A percentile compares a stretch with the other conserved stretches of the same genome.
Evolutionary conservation across 164 flowering plant species (phyloP).

Genomic region (Vitis labrusca): DNA sequence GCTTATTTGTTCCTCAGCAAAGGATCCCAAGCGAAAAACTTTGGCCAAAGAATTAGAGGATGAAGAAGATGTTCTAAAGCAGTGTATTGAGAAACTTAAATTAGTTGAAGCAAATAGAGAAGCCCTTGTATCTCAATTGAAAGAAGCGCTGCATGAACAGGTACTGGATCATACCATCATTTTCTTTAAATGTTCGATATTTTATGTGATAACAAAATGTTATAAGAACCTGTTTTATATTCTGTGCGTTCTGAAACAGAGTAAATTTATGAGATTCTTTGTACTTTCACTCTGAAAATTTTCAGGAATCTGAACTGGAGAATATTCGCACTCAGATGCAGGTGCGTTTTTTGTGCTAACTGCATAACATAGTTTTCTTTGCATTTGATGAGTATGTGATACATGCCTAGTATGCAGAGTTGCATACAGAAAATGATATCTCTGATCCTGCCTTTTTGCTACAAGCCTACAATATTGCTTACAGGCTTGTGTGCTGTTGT

Average conservation of each 20-base stretch:
- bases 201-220: neutral
- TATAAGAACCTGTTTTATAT: neutral
- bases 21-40: constrained; percentile 64
- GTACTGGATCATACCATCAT: constrained; percentile 27
- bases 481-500: too few relatives aligned
- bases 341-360: constrained; percentile 38
- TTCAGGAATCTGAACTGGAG: constrained; percentile 92
- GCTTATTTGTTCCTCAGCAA: constrained; percentile 42
- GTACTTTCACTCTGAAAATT: constrained; percentile 15
- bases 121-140: constrained; percentile 73
- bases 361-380: neutral
- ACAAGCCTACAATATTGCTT: too few relatives aligned
- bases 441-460: too few relatives aligned
- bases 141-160: constrained; percentile 84
- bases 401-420: too few relatives aligned
- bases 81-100: constrained; percentile 83
- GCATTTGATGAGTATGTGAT: neutral
- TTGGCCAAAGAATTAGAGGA: constrained; percentile 75
- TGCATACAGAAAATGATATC: too few relatives aligned
- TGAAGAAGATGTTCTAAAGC: constrained; percentile 64
- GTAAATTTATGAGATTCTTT: neutral
- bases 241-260: neutral
- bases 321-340: constrained; percentile 89
- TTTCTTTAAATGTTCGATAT: neutral
- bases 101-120: constrained; percentile 67